Conservation (phyloP, 1,139 yeast genomes). For the Debaryomycetaceae sp. region DNA sequence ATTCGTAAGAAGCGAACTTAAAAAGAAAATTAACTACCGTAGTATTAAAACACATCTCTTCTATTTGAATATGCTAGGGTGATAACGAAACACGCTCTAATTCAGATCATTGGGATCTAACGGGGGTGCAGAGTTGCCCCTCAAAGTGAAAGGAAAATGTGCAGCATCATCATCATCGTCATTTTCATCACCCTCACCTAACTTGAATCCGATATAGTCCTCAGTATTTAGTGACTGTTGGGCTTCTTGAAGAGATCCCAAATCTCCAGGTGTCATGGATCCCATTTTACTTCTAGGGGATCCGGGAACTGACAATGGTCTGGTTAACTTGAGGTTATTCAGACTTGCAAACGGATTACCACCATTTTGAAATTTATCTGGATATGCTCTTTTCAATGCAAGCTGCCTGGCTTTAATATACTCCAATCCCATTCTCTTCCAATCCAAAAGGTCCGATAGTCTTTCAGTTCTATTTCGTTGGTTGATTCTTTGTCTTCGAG, state of each 20-base stretch:
- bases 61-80: not conserved
- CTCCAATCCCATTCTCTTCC: constrained; percentile 98
- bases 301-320: constrained; percentile 95
- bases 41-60: no score
- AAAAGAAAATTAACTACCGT: no score
- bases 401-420: constrained; percentile 93
- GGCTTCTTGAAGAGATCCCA: constrained; percentile 94
- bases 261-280: constrained; percentile 94
- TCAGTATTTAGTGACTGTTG: constrained; percentile 69
- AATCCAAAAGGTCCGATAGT: constrained; percentile 85
- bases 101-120: constrained; percentile 2
- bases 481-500: constrained; percentile 95
- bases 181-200: constrained; percentile 57
- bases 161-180: constrained; percentile 29
- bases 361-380: constrained; percentile 69
- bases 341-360: constrained; percentile 59
- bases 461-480: constrained; percentile 97
- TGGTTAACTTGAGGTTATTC: constrained; percentile 66
- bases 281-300: constrained; percentile 71
- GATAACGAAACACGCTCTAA: not conserved
- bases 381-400: constrained; percentile 90
- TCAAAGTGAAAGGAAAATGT: constrained; percentile 42
- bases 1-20: no score
- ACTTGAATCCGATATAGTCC: constrained; percentile 76
- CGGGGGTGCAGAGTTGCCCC: constrained; percentile 46